phyloP scores from a whole-genome alignment of 768 basidiomycete species.

The Rhodotorula graminis region DNA sequence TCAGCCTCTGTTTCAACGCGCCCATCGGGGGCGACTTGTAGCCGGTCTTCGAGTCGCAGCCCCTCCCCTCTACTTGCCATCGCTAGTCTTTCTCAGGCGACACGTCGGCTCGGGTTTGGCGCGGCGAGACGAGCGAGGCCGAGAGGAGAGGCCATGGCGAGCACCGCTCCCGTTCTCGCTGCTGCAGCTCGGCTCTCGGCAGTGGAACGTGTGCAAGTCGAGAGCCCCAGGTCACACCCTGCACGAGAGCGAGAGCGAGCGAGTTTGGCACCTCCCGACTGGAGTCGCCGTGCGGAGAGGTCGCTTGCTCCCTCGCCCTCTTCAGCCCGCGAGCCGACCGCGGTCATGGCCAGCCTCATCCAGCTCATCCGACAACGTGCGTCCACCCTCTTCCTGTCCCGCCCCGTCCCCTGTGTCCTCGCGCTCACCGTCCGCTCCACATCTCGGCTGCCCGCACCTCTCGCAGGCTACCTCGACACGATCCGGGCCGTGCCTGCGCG shows the following conservation, averaged over 20 bases:
- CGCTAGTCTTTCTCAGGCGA: not conserved
- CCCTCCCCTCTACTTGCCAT: too few relatives aligned
- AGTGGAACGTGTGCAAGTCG: too few relatives aligned
- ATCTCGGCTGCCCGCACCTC: not conserved
- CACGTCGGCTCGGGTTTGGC: too few relatives aligned
- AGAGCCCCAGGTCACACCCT: too few relatives aligned
- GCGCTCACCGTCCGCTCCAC: not conserved
- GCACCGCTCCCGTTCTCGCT: too few relatives aligned
- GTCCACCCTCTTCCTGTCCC: not conserved
- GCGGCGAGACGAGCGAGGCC: too few relatives aligned
- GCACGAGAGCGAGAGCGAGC: too few relatives aligned
- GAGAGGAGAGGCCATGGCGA: too few relatives aligned
- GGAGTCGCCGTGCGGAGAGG: too few relatives aligned
- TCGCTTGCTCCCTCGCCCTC: not conserved
- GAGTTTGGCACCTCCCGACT: too few relatives aligned
- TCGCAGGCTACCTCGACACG: conserved; percentile 74
- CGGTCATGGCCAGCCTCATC: not conserved
- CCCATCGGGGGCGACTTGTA: conserved; percentile 5
- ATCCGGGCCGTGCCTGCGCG: conserved; percentile 71
- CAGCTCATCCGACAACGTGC: conserved; percentile 14
- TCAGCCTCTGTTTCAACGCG: conserved; percentile 16
- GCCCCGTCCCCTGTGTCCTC: not conserved
- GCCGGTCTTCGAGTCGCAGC: not conserved
- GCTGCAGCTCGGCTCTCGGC: too few relatives aligned
- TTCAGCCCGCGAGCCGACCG: not conserved